Base-by-base conservation (phyloP, 208 protist genomes). In the Herpetomonas tarakana region DNA sequence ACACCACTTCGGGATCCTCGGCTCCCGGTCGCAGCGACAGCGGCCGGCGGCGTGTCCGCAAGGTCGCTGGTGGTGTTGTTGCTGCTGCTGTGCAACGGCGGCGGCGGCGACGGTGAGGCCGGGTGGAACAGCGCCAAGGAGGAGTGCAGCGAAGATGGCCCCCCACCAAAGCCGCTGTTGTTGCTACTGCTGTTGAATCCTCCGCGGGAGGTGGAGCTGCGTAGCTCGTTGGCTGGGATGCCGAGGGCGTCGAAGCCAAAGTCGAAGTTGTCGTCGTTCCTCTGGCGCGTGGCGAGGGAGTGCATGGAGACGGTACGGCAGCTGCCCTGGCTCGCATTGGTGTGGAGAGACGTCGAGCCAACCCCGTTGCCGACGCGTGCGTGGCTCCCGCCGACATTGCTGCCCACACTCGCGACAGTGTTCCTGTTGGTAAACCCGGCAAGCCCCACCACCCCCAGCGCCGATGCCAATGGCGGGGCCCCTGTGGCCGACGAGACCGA, bases 221-320 rank as follows among this genome's bases (percentile, higher is more conserved):
- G 31, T 6, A 19, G 47, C 18, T 63, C 60, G 21, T 69, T 59
- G 19, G 65, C 62, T 0, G 71, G 76, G 24, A 82, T 78, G 54
- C 76, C 76, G 1, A 82, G 52, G 12, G 71, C 68, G 28, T 67
- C 54, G 31, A 82, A 29, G 14, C 76, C 76, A 68, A 67, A 82
- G 67, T 82, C 76, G 52, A 77, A 82, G 52, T 68, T 72, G 47
- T 75, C 47, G 12, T 30, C 58, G 41, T 69, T 70, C 38, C 70
- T 63, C 35, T 18, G 49, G 49, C 66, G 60, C 29, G 63, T 47
- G 27, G 39, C 29, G 29, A 31, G 21, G 55, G 4, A 19, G 22
- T 18, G 26, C 26, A 31, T 46, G 24, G 29, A 16, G 18, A 58
- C 25, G 35, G 6, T 41, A 6, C 35, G 35, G 9, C 35, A 6